Percentiles rank a stretch among this genome's conserved stretches.
Evolutionary conservation across 495 filamentous ascomycete species (phyloP).

Genomic region (Terfezia claveryi): DNA sequence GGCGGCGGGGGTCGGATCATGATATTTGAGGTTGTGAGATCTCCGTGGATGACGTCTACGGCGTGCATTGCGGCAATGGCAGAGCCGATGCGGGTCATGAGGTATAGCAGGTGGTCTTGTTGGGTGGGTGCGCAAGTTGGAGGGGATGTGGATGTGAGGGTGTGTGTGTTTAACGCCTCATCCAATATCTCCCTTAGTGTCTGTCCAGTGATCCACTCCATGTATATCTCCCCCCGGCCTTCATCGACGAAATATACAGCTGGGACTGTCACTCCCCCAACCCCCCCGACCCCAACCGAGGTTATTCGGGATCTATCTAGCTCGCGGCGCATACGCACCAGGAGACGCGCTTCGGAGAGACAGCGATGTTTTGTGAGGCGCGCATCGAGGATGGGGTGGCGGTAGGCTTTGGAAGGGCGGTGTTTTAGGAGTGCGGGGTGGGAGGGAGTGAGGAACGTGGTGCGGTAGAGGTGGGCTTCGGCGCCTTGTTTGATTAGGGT

Average conservation of each 20-base stretch:
- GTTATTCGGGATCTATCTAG: neutral
- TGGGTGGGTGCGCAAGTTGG: slow-evolving; percentile 16
- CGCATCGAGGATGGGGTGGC: slow-evolving; percentile 73
- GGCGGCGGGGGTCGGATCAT: slow-evolving; percentile 38
- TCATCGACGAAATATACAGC: slow-evolving; percentile 21
- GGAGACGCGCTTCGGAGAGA: slow-evolving; percentile 64
- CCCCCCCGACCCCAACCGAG: neutral
- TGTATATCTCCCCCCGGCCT: slow-evolving; percentile 49
- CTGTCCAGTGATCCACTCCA: slow-evolving; percentile 74
- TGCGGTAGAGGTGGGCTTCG: slow-evolving; percentile 82
- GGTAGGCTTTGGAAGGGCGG: slow-evolving; percentile 79
- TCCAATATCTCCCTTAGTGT: slow-evolving; percentile 47
- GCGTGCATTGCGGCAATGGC: slow-evolving; percentile 63
- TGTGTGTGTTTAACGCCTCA: slow-evolving; percentile 32
- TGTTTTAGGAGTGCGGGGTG: slow-evolving; percentile 69
- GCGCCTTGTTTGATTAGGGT: slow-evolving; percentile 70
- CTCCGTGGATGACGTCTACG: slow-evolving; percentile 72
- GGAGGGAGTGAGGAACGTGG: slow-evolving; percentile 47
- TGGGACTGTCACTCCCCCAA: slow-evolving; percentile 10
- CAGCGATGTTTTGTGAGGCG: slow-evolving; percentile 71
- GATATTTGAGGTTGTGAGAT: slow-evolving; percentile 93
- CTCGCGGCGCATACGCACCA: slow-evolving; percentile 9
- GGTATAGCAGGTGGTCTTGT: no score
- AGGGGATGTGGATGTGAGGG: slow-evolving; percentile 1
- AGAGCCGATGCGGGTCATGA: slow-evolving; percentile 45